Base-by-base conservation (phyloP, 1,284 basidiomycete species). In the Moesziomyces antarcticus region DNA sequence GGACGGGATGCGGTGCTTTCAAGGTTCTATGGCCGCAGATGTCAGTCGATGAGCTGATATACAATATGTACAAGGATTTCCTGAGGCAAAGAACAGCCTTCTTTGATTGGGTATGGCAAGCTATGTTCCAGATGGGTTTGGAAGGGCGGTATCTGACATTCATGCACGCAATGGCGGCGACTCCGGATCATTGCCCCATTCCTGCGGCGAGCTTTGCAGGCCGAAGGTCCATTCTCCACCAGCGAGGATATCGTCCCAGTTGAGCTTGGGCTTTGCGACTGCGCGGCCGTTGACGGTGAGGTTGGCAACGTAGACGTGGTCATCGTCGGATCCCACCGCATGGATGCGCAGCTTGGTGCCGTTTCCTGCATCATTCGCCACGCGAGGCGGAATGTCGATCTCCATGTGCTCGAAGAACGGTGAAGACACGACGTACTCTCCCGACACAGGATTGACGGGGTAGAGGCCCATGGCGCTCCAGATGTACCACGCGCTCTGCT, bases 401-500 rank as follows among this genome's bases (percentile, higher is more conserved):
- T 87, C 87, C 33, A 91, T 85, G 49, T 85, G 85, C 77, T 92
- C 89, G 76, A 91, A 92, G 82, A 92, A 90, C 0, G 90, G 90
- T 88, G 89, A 89, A 45, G 93, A 86, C 55, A 92, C 86, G 64
- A 92, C 93, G 74, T 89, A 88, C 30, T 64, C 56, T 24, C 66
- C 74, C 13, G 59, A 64, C 0, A 69, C 60, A 3, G 9, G 88
- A 88, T 0, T 89, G 89, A 93, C 92, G 75, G 95, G 94, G 77
- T 93, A 94, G 84, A 93, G 91, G 0, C 92, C 92, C 80, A 94
- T 89, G 46, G 89, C 90, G 58, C 51, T 66, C 85, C 93, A 93
- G 13, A 93, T 87, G 80, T 91, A 93, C 92, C 92, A 93, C 0
- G 92, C 90, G 76, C 90, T 91, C 91, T 93, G 93, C 82, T 93